phyloP scores from a whole-genome alignment of 352 stramenopile genomes.

The Globisporangium paddicum region DNA sequence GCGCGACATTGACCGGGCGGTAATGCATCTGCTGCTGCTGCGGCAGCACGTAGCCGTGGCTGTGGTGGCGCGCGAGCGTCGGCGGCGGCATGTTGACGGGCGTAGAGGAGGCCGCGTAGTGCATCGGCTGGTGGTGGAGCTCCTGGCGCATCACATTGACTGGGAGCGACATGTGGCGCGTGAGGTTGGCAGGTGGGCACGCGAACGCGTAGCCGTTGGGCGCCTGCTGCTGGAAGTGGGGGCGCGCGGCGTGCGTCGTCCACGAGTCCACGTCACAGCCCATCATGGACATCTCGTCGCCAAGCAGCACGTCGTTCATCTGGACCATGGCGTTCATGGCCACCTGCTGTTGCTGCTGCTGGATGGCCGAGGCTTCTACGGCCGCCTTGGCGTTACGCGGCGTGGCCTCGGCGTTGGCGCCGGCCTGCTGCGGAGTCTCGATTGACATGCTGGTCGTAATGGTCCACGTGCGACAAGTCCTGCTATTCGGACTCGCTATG shows the following conservation, averaged over 20 bases:
- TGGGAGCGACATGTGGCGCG: slow-evolving; percentile 63
- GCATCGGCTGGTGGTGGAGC: slow-evolving; percentile 17
- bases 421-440: slow-evolving; percentile 24
- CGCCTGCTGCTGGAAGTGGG: slow-evolving; percentile 24
- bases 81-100: slow-evolving; percentile 27
- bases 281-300: slow-evolving; percentile 65
- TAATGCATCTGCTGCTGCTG: slow-evolving; percentile 24
- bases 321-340: slow-evolving; percentile 19
- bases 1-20: slow-evolving; percentile 35
- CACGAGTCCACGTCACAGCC: slow-evolving; percentile 57
- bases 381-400: slow-evolving; percentile 9
- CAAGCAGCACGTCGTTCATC: slow-evolving; percentile 48
- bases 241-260: slow-evolving; percentile 24
- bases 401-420: slow-evolving; percentile 20
- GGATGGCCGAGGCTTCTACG: not conserved
- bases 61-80: slow-evolving; percentile 61
- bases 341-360: slow-evolving; percentile 18
- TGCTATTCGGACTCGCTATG: slow-evolving; percentile 13
- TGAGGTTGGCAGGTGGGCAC: slow-evolving; percentile 50
- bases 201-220: slow-evolving; percentile 28
- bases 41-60: slow-evolving; percentile 50
- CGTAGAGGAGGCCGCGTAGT: slow-evolving; percentile 17
- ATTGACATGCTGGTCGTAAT: slow-evolving; percentile 29
- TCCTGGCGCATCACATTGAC: slow-evolving; percentile 41
- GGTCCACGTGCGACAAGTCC: slow-evolving; percentile 8